A percentile compares a stretch with the other conserved stretches of the same genome.
Conservation (phyloP, 495 filamentous ascomycete species). For the Xylaria intraflava region DNA sequence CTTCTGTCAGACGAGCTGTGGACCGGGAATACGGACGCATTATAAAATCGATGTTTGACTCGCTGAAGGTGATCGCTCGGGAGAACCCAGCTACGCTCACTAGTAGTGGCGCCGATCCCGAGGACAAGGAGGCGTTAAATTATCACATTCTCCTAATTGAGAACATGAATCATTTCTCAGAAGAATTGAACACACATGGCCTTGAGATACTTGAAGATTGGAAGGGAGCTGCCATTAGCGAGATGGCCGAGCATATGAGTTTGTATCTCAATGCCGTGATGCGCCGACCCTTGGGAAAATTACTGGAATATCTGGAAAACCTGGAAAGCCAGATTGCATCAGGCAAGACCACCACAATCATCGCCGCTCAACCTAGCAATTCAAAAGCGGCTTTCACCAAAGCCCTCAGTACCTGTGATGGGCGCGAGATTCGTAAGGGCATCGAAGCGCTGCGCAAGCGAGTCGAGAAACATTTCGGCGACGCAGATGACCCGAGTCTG, state of each 20-base stretch:
- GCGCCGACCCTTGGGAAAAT: conserved; percentile 77
- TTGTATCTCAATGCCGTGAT: conserved; percentile 84
- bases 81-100: conserved; percentile 65
- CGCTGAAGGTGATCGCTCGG: conserved; percentile 88
- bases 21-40: conserved; percentile 84
- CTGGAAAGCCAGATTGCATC: conserved; percentile 61
- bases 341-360: conserved; percentile 35
- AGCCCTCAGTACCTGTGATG: conserved; percentile 68
- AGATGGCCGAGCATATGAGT: conserved; percentile 81
- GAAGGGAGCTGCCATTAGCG: conserved; percentile 65
- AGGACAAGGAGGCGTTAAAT: conserved; percentile 93
- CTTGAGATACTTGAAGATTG: conserved; percentile 75
- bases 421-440: conserved; percentile 74
- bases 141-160: conserved; percentile 96
- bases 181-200: conserved; percentile 73
- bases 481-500: conserved; percentile 64
- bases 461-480: conserved; percentile 94
- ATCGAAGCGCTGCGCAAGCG: conserved; percentile 80
- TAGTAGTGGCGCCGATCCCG: conserved; percentile 46
- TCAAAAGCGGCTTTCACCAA: conserved; percentile 78
- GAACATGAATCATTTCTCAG: conserved; percentile 96
- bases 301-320: conserved; percentile 83
- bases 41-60: conserved; percentile 95
- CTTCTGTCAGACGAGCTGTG: conserved; percentile 64
- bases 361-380: conserved; percentile 71